phyloP scores from a whole-genome alignment of 768 basidiomycete species.

The Porphyrellus cyaneotinctus region DNA sequence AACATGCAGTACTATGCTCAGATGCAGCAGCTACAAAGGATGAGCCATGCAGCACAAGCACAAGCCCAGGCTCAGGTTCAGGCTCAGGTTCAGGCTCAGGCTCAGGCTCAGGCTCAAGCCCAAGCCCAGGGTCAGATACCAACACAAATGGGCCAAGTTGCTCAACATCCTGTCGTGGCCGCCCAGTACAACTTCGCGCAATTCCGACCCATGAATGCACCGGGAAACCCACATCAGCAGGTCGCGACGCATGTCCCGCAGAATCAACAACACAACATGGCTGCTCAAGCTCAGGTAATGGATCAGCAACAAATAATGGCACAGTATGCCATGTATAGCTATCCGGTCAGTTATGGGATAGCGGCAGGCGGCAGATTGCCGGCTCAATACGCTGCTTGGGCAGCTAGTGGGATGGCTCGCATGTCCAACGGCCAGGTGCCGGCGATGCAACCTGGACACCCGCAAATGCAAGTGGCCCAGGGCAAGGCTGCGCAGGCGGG shows the following conservation, averaged over 20 bases:
- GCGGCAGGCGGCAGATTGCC: conserved; percentile 14
- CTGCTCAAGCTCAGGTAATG: conserved; percentile 19
- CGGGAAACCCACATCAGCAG: conserved; percentile 27
- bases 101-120: conserved; percentile 19
- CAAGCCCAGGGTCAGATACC: conserved; percentile 26
- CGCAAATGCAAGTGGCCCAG: conserved; percentile 29
- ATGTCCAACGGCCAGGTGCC: conserved; percentile 25
- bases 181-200: conserved; percentile 35
- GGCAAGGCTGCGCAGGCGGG: conserved; percentile 34
- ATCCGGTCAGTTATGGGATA: conserved; percentile 22
- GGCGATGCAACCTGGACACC: conserved; percentile 28
- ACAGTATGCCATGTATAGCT: conserved; percentile 29
- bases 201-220: conserved; percentile 30
- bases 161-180: conserved; percentile 25
- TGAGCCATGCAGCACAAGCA: conserved; percentile 23
- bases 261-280: conserved; percentile 29
- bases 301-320: conserved; percentile 32
- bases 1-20: conserved; percentile 18
- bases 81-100: too few species aligned
- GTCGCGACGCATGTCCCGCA: conserved; percentile 23
- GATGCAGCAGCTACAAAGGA: conserved; percentile 17
- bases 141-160: conserved; percentile 21
- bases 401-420: conserved; percentile 15
- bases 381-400: conserved; percentile 26
- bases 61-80: too few species aligned